These are phyloP conservation scores for Fragaria iinumae DNA, from an alignment of 306 rosid species.

Conservation along the genomic window DNA sequence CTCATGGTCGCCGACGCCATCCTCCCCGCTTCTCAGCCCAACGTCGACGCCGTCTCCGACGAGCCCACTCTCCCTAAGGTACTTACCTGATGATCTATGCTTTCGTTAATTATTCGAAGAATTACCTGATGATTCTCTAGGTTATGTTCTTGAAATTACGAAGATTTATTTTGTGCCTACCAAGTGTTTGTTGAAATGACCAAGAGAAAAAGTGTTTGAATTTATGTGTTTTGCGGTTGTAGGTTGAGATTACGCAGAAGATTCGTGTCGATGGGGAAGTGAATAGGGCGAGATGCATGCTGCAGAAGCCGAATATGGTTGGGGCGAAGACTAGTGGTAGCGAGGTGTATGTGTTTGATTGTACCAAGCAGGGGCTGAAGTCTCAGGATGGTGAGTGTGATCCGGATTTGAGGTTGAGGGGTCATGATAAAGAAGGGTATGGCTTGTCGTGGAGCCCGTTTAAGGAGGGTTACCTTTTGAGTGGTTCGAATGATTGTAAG, in stretches of 20 bases:
- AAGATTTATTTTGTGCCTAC: neutral
- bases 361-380: conserved; percentile 39
- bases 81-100: neutral
- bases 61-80: conserved; percentile 63
- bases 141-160: neutral
- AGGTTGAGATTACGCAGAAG: conserved; percentile 67
- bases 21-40: conserved; percentile 52
- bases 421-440: conserved; percentile 92
- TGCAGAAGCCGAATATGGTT: conserved; percentile 56
- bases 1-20: conserved; percentile 69
- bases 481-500: conserved; percentile 79
- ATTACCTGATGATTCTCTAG: neutral
- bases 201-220: conserved; percentile 2
- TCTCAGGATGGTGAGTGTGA: conserved; percentile 38
- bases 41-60: conserved; percentile 22
- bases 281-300: conserved; percentile 85
- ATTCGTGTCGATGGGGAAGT: conserved; percentile 89
- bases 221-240: conserved; percentile 13
- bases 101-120: neutral
- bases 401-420: conserved; percentile 84
- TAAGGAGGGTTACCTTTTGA: conserved; percentile 68
- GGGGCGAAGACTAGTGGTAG: conserved; percentile 78
- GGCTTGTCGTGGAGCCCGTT: conserved; percentile 86
- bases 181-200: conserved; percentile 34
- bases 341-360: conserved; percentile 78